phyloP scores from a whole-genome alignment of 495 filamentous ascomycete species.

The Penicillium diatomitis region DNA sequence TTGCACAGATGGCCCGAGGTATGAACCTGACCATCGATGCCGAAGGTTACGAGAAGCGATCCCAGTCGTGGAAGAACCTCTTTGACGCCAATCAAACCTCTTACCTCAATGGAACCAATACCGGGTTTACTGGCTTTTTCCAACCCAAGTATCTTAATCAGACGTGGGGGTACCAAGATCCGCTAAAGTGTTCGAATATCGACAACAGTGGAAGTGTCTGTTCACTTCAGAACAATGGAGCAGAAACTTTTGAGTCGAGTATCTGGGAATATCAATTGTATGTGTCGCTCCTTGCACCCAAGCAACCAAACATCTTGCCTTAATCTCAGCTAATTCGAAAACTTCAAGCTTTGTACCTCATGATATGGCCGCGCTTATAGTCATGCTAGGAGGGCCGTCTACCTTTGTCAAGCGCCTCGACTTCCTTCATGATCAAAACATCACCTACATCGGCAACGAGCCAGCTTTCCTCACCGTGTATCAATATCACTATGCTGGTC shows the following conservation, averaged over 20 bases:
- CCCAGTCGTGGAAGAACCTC: slow-evolving; percentile 59
- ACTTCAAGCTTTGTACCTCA: slow-evolving; percentile 52
- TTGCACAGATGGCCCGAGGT: slow-evolving; percentile 45
- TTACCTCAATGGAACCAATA: slow-evolving; percentile 29
- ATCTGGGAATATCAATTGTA: slow-evolving; percentile 69
- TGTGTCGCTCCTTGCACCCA: background rate
- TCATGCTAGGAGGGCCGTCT: slow-evolving; percentile 46
- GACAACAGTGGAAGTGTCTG: slow-evolving; percentile 42
- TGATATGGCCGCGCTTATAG: slow-evolving; percentile 57
- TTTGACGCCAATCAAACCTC: slow-evolving; percentile 51
- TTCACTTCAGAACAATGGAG: slow-evolving; percentile 49
- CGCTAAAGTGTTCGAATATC: slow-evolving; percentile 38
- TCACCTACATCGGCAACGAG: slow-evolving; percentile 34
- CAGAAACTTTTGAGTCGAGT: slow-evolving; percentile 55
- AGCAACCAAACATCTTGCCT: no score
- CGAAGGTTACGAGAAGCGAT: slow-evolving; percentile 50
- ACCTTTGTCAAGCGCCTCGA: slow-evolving; percentile 56
- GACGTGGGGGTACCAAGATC: slow-evolving; percentile 52
- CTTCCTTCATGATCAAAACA: slow-evolving; percentile 47
- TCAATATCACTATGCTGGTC: slow-evolving; percentile 63
- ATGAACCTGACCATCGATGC: slow-evolving; percentile 47
- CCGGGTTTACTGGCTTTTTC: slow-evolving; percentile 57
- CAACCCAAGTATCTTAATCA: slow-evolving; percentile 52
- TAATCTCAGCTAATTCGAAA: slow-evolving; percentile 1
- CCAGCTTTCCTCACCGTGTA: slow-evolving; percentile 5